Evolutionary conservation across 2,329 filamentous ascomycete genomes (phyloP).

Genomic region (Karstenula rhodostoma): DNA sequence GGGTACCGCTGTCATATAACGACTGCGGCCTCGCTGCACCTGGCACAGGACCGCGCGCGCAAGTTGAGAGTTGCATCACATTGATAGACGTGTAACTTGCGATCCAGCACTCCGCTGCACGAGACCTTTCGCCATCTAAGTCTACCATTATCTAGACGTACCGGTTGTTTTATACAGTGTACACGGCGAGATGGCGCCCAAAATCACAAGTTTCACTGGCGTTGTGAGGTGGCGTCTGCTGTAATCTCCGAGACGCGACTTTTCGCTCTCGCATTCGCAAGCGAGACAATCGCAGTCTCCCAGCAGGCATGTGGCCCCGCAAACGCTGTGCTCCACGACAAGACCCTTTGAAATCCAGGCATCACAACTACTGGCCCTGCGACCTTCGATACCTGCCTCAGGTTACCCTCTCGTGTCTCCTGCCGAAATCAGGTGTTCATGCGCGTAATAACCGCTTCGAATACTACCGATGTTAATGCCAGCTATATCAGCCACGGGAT

Average conservation of each 20-base stretch:
- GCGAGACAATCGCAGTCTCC: conserved; percentile 4
- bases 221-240: background rate
- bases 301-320: conserved; percentile 2
- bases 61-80: conserved; percentile 12
- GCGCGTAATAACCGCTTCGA: conserved; percentile 10
- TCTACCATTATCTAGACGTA: background rate
- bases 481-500: conserved; percentile 10
- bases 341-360: background rate
- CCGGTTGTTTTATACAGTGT: background rate
- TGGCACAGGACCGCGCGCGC: conserved; percentile 1
- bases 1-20: conserved; percentile 15
- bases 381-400: background rate
- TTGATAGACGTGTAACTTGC: conserved; percentile 6
- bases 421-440: conserved; percentile 19
- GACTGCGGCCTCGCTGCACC: background rate
- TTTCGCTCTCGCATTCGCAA: conserved; percentile 3
- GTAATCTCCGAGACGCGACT: conserved; percentile 10
- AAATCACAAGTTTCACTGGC: background rate
- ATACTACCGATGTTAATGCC: conserved; percentile 6
- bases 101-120: conserved; percentile 1
- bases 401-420: conserved; percentile 3
- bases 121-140: background rate
- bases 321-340: background rate
- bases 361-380: background rate
- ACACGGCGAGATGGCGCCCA: conserved; percentile 2